Percentiles rank a stretch among this genome's conserved stretches.
Conservation (phyloP, 495 filamentous ascomycete genomes). For the Aspergillus avenaceus region DNA sequence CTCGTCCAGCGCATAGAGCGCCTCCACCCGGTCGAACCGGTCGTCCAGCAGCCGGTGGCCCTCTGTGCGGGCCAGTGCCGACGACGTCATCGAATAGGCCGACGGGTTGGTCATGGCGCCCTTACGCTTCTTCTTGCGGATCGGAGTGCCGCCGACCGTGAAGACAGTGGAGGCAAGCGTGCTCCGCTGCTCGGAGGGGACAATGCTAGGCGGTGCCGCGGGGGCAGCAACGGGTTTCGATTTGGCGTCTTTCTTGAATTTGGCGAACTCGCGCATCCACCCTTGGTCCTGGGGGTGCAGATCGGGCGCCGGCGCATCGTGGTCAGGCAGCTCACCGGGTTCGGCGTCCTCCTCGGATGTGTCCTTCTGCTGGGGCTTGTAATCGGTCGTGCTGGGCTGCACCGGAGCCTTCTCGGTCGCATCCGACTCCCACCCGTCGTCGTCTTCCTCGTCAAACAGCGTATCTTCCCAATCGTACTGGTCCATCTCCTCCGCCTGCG, state of each 20-base stretch:
- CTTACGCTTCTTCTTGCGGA: slow-evolving; percentile 81
- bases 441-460: slow-evolving; percentile 59
- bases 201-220: slow-evolving; percentile 32
- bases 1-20: slow-evolving; percentile 73
- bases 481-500: slow-evolving; percentile 68
- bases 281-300: slow-evolving; percentile 54
- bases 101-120: slow-evolving; percentile 86
- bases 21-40: slow-evolving; percentile 87
- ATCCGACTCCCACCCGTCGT: slow-evolving; percentile 89
- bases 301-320: slow-evolving; percentile 35
- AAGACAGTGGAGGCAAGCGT: slow-evolving; percentile 68
- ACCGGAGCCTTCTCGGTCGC: slow-evolving; percentile 71
- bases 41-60: slow-evolving; percentile 81
- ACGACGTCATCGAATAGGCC: slow-evolving; percentile 94
- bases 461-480: slow-evolving; percentile 61
- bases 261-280: slow-evolving; percentile 87
- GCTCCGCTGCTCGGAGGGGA: slow-evolving; percentile 49
- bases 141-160: slow-evolving; percentile 66
- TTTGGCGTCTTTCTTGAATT: slow-evolving; percentile 76
- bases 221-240: slow-evolving; percentile 34
- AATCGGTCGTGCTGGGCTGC: slow-evolving; percentile 37
- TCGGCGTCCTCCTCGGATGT: slow-evolving; percentile 17
- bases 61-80: slow-evolving; percentile 81
- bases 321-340: slow-evolving; percentile 44
- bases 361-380: slow-evolving; percentile 1